Percentiles rank a stretch among this genome's conserved stretches.
Conservation (phyloP, 176 grass and related monocot genomes). For the Oryza rufipogon region DNA sequence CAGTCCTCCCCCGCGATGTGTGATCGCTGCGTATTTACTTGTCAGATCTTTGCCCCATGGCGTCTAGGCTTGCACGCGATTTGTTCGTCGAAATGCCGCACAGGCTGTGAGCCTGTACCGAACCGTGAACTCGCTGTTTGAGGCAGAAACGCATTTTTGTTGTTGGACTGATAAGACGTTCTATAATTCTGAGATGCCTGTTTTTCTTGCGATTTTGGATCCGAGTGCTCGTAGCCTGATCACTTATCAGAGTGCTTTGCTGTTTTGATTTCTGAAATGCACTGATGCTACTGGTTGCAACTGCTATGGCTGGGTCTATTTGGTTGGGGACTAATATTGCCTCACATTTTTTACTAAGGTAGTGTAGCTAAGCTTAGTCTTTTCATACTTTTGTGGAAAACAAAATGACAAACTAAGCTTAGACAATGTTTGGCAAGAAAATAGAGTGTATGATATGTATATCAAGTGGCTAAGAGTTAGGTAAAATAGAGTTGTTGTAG, state of each 20-base stretch:
- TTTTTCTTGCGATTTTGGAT: neutral
- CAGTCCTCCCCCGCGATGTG: neutral
- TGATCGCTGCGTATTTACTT: neutral
- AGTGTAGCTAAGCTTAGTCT: no score
- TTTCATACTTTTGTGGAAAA: no score
- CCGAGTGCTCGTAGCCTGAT: neutral
- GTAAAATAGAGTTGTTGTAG: no score
- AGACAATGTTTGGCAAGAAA: no score
- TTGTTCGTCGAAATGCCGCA: slow-evolving; percentile 54
- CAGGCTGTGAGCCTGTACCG: neutral
- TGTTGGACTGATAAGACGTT: neutral
- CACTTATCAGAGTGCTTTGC: neutral
- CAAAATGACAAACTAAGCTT: no score
- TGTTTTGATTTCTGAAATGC: neutral
- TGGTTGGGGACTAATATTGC: no score
- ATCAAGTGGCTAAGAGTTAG: no score
- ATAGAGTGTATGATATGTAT: no score
- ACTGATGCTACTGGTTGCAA: neutral
- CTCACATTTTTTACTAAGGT: no score
- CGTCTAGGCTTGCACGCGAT: neutral
- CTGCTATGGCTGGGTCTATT: neutral
- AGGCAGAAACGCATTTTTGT: neutral
- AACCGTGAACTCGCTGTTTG: neutral
- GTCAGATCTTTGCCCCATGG: neutral
- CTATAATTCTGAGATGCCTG: neutral